Base-by-base conservation (phyloP, 208 protist genomes). In the Novymonas esmeraldas region DNA sequence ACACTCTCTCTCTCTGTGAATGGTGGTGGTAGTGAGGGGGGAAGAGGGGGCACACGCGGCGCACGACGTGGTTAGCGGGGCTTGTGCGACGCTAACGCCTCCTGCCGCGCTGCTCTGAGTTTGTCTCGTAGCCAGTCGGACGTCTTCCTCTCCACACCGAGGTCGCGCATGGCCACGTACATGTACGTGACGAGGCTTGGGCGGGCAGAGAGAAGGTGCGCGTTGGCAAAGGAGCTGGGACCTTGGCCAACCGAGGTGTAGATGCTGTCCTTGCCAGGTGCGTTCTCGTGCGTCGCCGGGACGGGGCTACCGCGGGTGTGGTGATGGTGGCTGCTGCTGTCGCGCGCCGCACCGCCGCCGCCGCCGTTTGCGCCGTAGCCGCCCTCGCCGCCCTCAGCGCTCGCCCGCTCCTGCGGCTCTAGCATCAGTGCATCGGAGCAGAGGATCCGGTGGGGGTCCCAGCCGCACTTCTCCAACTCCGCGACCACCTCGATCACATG, bases 131-230 rank as follows among this genome's bases (percentile, higher is more conserved):
- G 82, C n/a, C 60, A 87, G 36, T 87, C 75, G 28, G 84, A 58
- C 2, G 88, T 76, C 24, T 78, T 63, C 50, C 74, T 68, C 22
- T 81, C 81, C 31, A 93, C 67, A 41, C 79, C 70, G 56, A 93
- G 78, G 51, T 95, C 87, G 13, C 79, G 81, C 56, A 95, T 78
- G 16, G 80, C 79, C 20, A 89, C 73, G 68, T 84, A 79, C 78
- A 95, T 78, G 55, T 86, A 90, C 14, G 75, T 81, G 11, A 75
- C 61, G 45, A 92, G 84, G 11, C 78, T 82, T 2, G 67, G 75
- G 9, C 82, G 61, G 20, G 52, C 58, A 6, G 84, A 77, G 11
- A 70, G 2, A 5, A 73, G 28, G 11, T 79, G 65, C 6, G 60
- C 42, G 46, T 76, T 81, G 10, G 13, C 58, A 58, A 76, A 81